Evolutionary conservation across 305 asterid genomes (phyloP).

Genomic region (Stenogyne calaminthoides): DNA sequence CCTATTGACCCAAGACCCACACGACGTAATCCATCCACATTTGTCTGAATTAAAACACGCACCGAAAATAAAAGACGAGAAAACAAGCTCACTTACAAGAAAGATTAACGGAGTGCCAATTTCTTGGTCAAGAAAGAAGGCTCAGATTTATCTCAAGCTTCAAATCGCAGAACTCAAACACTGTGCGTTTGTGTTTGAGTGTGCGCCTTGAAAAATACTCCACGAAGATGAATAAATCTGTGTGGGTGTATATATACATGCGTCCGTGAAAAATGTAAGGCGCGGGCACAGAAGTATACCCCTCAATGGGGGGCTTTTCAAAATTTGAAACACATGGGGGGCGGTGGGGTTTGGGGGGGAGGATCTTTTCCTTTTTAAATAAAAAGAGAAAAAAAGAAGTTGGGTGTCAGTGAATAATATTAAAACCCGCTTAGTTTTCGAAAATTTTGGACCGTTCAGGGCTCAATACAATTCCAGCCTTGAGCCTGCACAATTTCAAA

Average conservation of each 20-base stretch:
- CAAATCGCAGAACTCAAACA: not conserved
- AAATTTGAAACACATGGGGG: slow-evolving; percentile 37
- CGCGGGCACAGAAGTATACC: slow-evolving; percentile 28
- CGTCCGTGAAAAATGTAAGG: slow-evolving; percentile 22
- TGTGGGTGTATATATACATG: not conserved
- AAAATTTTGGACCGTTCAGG: slow-evolving; percentile 56
- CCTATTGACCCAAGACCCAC: not conserved
- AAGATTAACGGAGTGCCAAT: slow-evolving; percentile 11
- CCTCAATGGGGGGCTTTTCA: slow-evolving; percentile 37
- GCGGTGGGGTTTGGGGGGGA: slow-evolving; percentile 1
- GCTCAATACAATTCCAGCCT: not conserved
- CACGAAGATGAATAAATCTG: not conserved
- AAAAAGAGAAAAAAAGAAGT: not conserved
- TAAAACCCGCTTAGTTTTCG: slow-evolving; percentile 50
- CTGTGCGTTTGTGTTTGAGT: not conserved
- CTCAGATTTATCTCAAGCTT: slow-evolving; percentile 16
- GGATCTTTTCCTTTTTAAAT: slow-evolving; percentile 13
- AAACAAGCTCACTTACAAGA: slow-evolving; percentile 35
- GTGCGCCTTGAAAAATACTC: not conserved
- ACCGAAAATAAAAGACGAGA: not conserved
- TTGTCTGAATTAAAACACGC: not conserved
- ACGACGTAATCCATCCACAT: not conserved
- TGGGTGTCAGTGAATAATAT: slow-evolving; percentile 20
- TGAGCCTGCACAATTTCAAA: slow-evolving; percentile 16
- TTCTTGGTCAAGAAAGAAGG: slow-evolving; percentile 7